Conservation (phyloP, 495 filamentous ascomycete genomes). For the Talaromyces nanjingensis region DNA sequence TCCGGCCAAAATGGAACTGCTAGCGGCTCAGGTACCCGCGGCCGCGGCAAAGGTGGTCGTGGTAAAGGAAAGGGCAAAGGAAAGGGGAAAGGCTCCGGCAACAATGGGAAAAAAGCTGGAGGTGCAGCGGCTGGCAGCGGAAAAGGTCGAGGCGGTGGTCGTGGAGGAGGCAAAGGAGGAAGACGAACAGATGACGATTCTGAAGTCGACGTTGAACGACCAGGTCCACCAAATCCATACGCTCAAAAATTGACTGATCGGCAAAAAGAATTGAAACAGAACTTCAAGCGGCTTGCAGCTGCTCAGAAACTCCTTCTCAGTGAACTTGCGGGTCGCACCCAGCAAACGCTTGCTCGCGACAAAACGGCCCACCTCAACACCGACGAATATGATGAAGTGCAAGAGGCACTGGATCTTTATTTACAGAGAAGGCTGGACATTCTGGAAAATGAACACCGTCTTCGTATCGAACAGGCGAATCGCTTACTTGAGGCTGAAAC, state of each 20-base stretch:
- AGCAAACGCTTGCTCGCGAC: conserved; percentile 31
- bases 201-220: conserved; percentile 26
- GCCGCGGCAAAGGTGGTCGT: conserved; percentile 4
- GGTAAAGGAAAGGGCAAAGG: neutral
- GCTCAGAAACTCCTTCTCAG: conserved; percentile 32
- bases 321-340: conserved; percentile 31
- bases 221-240: conserved; percentile 28
- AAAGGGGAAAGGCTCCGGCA: neutral
- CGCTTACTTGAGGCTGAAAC: conserved; percentile 23
- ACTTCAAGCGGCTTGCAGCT: conserved; percentile 37
- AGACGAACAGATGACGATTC: conserved; percentile 25
- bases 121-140: conserved; percentile 5
- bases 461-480: conserved; percentile 21
- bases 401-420: conserved; percentile 13
- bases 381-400: conserved; percentile 32
- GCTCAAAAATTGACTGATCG: conserved; percentile 33
- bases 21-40: neutral
- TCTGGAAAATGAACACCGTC: conserved; percentile 22
- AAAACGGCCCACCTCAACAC: conserved; percentile 36
- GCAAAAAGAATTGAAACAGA: conserved; percentile 33
- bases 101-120: neutral
- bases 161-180: conserved; percentile 19
- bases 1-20: neutral
- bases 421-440: conserved; percentile 14
- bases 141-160: conserved; percentile 29